Evolutionary conservation across 2,329 filamentous ascomycete species (phyloP).

Genomic region (Ophiostoma sp.): DNA sequence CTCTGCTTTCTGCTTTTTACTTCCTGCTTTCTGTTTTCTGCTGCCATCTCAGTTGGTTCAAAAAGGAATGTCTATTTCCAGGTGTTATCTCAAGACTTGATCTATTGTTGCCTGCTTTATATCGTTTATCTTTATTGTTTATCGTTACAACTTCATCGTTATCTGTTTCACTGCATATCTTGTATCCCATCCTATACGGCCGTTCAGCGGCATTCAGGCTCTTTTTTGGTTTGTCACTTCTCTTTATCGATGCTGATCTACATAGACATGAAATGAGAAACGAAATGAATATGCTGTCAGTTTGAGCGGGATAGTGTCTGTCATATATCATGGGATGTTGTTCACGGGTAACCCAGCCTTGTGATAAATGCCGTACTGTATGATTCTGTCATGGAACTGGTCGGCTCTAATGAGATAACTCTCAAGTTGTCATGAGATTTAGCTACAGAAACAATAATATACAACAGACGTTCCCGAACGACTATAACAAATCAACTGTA

Average conservation of each 20-base stretch:
- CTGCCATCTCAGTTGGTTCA: not conserved
- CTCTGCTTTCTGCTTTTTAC: not conserved
- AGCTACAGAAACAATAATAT: too few species aligned
- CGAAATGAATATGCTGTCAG: not conserved
- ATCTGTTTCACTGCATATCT: slow-evolving; percentile 1
- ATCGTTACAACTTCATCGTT: not conserved
- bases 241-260: not conserved
- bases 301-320: not conserved
- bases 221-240: not conserved
- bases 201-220: not conserved
- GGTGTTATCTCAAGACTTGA: slow-evolving; percentile 8
- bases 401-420: too few species aligned
- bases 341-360: not conserved
- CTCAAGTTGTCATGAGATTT: too few species aligned
- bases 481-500: too few species aligned
- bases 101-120: slow-evolving; percentile 7
- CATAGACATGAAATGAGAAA: not conserved
- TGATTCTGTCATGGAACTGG: too few species aligned
- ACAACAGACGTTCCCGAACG: too few species aligned
- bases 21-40: slow-evolving; percentile 13
- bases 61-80: slow-evolving; percentile 11
- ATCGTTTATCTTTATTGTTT: not conserved
- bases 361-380: too few species aligned
- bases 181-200: not conserved
- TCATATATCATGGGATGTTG: not conserved